Base-by-base conservation (phyloP, 1,284 basidiomycete species). In the Hypsizygus ulmarius region DNA sequence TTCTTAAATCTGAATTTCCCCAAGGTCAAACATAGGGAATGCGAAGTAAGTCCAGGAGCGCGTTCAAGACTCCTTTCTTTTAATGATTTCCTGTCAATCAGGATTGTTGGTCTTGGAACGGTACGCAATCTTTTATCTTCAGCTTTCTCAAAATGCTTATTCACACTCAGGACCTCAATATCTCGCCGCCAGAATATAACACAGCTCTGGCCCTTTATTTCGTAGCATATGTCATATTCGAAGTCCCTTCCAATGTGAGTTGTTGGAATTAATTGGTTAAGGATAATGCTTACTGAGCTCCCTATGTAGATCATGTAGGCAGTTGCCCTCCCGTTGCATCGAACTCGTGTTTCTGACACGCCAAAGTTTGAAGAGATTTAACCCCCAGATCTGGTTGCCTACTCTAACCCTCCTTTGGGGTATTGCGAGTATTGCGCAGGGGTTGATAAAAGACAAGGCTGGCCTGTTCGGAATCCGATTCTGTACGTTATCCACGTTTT, bases 21-120 rank as follows among this genome's bases (percentile, higher is more conserved):
- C n/a, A n/a, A 79, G 76, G 39, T 76, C 82, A 27, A 87, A 85
- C 58, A 79, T 88, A 53, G 84, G 81, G 32, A 86, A 85, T 64
- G 82, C 84, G 18, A 81, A 73, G 77, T 78, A 54, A 62, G 68
- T 58, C 57, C 3, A 53, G 57, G 59, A 30, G 45, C 52, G 25
- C 38, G 5, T 35, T 33, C 7, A 3, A 21, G 49, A 12, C 15
- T 5, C 12, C 16, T 49, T 16, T 11, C 40, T 35, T 27, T 47
- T 1, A 39, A 41, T 11, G 21, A 47, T 18, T 50, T 9, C 18
- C 27, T 9, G 21, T 21, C 46, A 2, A 6, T 10, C 4, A 79
- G 75, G 58, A 68, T 79, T 33, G 63, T 75, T 52, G 76, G 76
- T 19, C 61, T 79, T 34, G 67, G 67, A 19, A 68, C 68, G 2